Base-by-base conservation (phyloP, 2,329 filamentous ascomycete species). In the Trichoderma lentiforme region DNA sequence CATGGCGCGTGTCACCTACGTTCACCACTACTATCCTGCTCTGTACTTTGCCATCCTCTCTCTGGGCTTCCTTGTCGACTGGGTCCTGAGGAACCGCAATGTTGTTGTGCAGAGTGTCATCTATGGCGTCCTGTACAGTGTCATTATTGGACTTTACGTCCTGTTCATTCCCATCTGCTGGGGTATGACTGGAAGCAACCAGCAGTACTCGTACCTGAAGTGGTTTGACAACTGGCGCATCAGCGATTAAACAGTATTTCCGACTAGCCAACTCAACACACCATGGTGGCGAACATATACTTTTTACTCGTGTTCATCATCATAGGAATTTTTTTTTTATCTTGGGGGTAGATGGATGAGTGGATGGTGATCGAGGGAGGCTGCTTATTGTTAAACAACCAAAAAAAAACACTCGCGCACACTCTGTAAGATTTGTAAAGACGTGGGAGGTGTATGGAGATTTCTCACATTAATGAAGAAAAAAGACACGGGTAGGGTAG, bases 1-100 rank as follows among this genome's bases (percentile, higher is more conserved):
- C 79, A 99, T 99, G 97, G 96, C 94, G 12, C 93, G 96, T 87
- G 96, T 99, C 73, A 99, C 96, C 18, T 99, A 99, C 79, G 96
- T 99, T 70, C 96, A 99, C 82, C 96, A 99, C 85, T 99, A 99
- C 86, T 99, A 98, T 82, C 96, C 96, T 12, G 96, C 96, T 11
- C 89, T 99, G 12, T 99, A 98, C 86, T 99, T 98, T 81, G 95
- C 96, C 77, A 97, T 99, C 75, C 86, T 99, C 60, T 90, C 89
- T 18, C 90, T 95, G 74, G 95, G 95, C 69, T 99, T 99, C 87
- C 88, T 94, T 76, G 84, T 93, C 70, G 94, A 98, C 82, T 98
- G 93, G 91, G 86, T 91, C 74, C 89, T 94, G 61, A 88, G 91
- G 75, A 90, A 88, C 77, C 85, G 93, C 75, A 87, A 86, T 76